A percentile compares a stretch with the other conserved stretches of the same genome.
Evolutionary conservation across 768 basidiomycete genomes (phyloP).

Genomic region (Termitomyces sp.): DNA sequence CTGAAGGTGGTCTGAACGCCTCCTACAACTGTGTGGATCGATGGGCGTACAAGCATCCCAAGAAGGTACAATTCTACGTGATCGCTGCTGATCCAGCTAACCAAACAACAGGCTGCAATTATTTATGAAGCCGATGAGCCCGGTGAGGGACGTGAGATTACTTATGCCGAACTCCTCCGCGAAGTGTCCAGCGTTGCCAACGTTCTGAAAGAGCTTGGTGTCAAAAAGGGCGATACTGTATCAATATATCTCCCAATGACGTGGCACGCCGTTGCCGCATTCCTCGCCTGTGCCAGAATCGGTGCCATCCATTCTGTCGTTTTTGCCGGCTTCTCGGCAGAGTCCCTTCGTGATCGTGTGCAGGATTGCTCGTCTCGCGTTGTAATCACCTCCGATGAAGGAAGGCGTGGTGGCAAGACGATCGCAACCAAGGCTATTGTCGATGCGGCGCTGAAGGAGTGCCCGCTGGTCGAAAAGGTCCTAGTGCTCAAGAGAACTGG

Average conservation of each 20-base stretch:
- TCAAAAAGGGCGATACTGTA: slow-evolving; percentile 94
- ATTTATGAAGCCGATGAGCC: slow-evolving; percentile 99
- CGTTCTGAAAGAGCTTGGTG: slow-evolving; percentile 80
- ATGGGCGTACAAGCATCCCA: slow-evolving; percentile 86
- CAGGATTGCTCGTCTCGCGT: slow-evolving; percentile 86
- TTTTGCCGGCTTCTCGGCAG: slow-evolving; percentile 95
- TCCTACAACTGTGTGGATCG: slow-evolving; percentile 98
- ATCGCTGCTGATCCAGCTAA: not conserved
- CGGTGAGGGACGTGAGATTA: slow-evolving; percentile 65
- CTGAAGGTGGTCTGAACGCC: slow-evolving; percentile 87
- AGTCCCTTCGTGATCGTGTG: slow-evolving; percentile 88
- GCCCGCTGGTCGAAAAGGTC: slow-evolving; percentile 84
- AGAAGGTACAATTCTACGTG: slow-evolving; percentile 44
- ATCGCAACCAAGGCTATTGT: slow-evolving; percentile 95
- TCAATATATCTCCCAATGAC: slow-evolving; percentile 93
- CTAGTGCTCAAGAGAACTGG: slow-evolving; percentile 89
- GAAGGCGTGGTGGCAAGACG: slow-evolving; percentile 86
- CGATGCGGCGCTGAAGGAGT: slow-evolving; percentile 82
- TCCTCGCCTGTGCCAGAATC: slow-evolving; percentile 96
- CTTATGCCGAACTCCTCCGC: slow-evolving; percentile 80
- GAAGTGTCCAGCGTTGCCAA: slow-evolving; percentile 90
- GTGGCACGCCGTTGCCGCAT: slow-evolving; percentile 93
- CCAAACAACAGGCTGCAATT: slow-evolving; percentile 66
- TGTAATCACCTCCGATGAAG: slow-evolving; percentile 96
- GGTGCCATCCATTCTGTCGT: slow-evolving; percentile 97